These are phyloP conservation scores for Pyrenula massariospora DNA, from an alignment of 495 filamentous ascomycete genomes.

Conservation along the genomic window DNA sequence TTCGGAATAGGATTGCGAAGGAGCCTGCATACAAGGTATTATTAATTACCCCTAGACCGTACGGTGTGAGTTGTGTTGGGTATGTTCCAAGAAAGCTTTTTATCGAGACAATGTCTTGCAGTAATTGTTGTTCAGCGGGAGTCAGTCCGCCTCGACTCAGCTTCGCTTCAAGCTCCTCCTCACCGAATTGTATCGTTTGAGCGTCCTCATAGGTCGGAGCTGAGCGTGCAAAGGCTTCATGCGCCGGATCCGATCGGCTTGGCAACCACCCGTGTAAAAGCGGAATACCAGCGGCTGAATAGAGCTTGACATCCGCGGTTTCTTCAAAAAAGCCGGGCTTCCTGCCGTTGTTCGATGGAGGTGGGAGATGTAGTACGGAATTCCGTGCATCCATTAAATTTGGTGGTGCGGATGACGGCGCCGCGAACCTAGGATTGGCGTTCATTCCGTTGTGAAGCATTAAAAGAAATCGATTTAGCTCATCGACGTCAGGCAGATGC, in stretches of 20 bases:
- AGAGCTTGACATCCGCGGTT: slow-evolving; percentile 74
- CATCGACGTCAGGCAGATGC: slow-evolving; percentile 71
- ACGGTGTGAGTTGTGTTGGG: slow-evolving; percentile 75
- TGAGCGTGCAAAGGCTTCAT: slow-evolving; percentile 53
- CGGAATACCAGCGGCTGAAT: slow-evolving; percentile 75
- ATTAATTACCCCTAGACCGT: slow-evolving; percentile 62
- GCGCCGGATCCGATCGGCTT: slow-evolving; percentile 45
- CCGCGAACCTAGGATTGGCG: slow-evolving; percentile 79
- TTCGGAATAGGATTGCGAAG: slow-evolving; percentile 84
- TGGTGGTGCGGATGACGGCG: slow-evolving; percentile 28
- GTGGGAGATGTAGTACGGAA: slow-evolving; percentile 21
- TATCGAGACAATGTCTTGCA: slow-evolving; percentile 72
- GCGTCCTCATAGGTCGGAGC: slow-evolving; percentile 82
- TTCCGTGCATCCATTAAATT: slow-evolving; percentile 30
- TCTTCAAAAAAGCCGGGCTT: slow-evolving; percentile 62
- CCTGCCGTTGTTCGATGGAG: slow-evolving; percentile 19
- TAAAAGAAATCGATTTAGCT: slow-evolving; percentile 76
- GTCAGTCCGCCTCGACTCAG: slow-evolving; percentile 42
- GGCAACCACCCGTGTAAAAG: slow-evolving; percentile 94
- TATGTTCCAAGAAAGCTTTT: slow-evolving; percentile 67
- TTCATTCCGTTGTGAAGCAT: slow-evolving; percentile 96
- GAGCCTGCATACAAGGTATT: slow-evolving; percentile 56
- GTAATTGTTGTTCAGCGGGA: slow-evolving; percentile 48
- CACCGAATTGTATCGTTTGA: slow-evolving; percentile 74
- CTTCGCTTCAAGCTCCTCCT: slow-evolving; percentile 79